A percentile compares a stretch with the other conserved stretches of the same genome.
Conservation (phyloP, 768 basidiomycete genomes). For the Lactarius sp. region DNA sequence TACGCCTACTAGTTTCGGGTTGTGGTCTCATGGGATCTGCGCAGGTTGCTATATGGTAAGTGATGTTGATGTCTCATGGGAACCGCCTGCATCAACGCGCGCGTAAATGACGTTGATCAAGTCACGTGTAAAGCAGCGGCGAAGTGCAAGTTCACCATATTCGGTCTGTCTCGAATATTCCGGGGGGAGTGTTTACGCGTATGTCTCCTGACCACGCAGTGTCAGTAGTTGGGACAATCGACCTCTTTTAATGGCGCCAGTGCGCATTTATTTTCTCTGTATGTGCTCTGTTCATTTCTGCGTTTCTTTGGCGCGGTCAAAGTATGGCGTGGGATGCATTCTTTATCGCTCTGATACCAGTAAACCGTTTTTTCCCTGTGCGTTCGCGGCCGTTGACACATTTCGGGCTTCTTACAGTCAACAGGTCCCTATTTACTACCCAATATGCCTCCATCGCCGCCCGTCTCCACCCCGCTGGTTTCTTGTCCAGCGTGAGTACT, state of each 20-base stretch:
- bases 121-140: background rate
- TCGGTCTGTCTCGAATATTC: background rate
- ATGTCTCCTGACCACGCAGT: background rate
- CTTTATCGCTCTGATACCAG: background rate
- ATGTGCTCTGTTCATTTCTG: background rate
- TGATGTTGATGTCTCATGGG: too few relatives aligned
- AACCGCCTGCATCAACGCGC: too few relatives aligned
- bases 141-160: background rate
- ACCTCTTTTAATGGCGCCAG: background rate
- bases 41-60: background rate
- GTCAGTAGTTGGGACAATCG: too few relatives aligned
- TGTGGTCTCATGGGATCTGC: too few relatives aligned
- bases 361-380: background rate
- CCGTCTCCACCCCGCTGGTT: conserved; percentile 66
- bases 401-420: conserved; percentile 10
- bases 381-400: background rate
- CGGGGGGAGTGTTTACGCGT: background rate
- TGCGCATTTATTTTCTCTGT: background rate
- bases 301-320: background rate
- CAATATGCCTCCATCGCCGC: conserved; percentile 52
- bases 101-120: background rate
- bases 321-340: background rate
- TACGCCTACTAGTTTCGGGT: too few relatives aligned
- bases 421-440: conserved; percentile 7
- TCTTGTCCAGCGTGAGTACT: conserved; percentile 63